Base-by-base conservation (phyloP, 2,329 filamentous ascomycete genomes). In the Colletotrichum tropicicola region DNA sequence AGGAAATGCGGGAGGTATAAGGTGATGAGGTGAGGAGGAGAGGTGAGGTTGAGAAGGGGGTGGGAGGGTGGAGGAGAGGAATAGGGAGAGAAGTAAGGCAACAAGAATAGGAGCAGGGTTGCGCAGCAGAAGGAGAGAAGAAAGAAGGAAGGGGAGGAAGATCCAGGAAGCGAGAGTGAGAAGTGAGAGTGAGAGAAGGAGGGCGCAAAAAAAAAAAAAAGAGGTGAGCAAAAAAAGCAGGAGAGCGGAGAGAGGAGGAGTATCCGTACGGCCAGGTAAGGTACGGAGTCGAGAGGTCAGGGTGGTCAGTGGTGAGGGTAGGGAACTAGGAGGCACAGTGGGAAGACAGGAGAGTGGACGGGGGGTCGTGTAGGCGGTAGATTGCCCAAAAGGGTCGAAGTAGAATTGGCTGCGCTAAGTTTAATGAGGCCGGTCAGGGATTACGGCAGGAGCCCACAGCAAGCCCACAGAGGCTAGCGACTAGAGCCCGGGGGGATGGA, bases 331-430 rank as follows among this genome's bases (percentile, higher is more conserved):
- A 51, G 47, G 54, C 47, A 57, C 43, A 58, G 19, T 64, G 58
- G 65, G 65, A 60, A 56, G 41, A 45, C 54, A 67, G 48, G 56
- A 59, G 68, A 65, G 59, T 70, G 72, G 72, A 65, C 68, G 59
- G 71, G 70, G 69, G 68, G 69, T 65, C 60, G 60, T 65, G 54
- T 60, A 60, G 65, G 61, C 43, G 75, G 75, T 70, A 76, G 74
- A 79, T 78, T 79, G 72, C 75, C 72, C 70, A 72, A 76, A 75
- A 71, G 69, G 71, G 75, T 57, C 70, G 67, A 72, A 70, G 72
- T 74, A 69, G 72, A 73, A 75, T 71, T 74, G 75, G 75, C 69
- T 72, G 74, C 78, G 77, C 77, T 79, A 80, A 76, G 74, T 79
- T 78, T 76, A 76, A 78, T 78, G 76, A 80, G 74, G 70, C 65